These are phyloP conservation scores for Pseudozyma sp. DNA, from an alignment of 1,284 basidiomycete genomes.

Conservation along the genomic window DNA sequence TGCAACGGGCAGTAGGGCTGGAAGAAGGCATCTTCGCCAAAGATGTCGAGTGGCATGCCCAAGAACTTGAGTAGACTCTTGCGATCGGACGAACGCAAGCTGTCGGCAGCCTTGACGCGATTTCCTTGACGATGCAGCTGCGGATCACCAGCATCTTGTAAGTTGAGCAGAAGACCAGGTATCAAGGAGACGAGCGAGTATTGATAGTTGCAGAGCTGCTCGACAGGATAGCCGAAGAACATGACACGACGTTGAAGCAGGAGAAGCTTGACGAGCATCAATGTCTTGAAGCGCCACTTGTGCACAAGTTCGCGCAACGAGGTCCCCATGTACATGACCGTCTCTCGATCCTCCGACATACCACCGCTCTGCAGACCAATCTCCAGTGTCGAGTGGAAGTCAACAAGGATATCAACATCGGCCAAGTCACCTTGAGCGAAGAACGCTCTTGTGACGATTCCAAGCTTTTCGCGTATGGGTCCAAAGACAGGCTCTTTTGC, in stretches of 20 bases:
- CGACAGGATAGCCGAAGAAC: conserved; percentile 97
- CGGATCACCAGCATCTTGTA: conserved; percentile 93
- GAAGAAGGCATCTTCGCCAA: conserved; percentile 83
- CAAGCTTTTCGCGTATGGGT: conserved; percentile 82
- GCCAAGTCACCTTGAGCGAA: conserved; percentile 67
- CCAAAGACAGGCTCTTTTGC: conserved; percentile 73
- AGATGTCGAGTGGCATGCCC: conserved; percentile 83
- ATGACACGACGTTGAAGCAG: conserved; percentile 85
- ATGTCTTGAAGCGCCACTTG: conserved; percentile 89
- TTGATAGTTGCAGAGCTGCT: conserved; percentile 94
- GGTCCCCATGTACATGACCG: conserved; percentile 84
- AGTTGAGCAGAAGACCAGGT: conserved; percentile 79
- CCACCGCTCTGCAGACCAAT: conserved; percentile 55
- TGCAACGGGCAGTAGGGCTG: conserved; percentile 97
- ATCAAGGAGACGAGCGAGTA: conserved; percentile 80
- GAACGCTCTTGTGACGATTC: conserved; percentile 81
- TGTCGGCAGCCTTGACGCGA: conserved; percentile 70
- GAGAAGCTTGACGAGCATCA: conserved; percentile 93
- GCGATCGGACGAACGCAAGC: conserved; percentile 87
- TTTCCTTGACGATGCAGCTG: conserved; percentile 74
- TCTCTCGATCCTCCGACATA: conserved; percentile 50
- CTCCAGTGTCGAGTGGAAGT: conserved; percentile 68
- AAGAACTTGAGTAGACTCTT: conserved; percentile 90
- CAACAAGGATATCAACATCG: conserved; percentile 65
- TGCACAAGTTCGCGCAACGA: conserved; percentile 91